Base-by-base conservation (phyloP, 257 asterid genomes). In the Ligustrum vulgare region DNA sequence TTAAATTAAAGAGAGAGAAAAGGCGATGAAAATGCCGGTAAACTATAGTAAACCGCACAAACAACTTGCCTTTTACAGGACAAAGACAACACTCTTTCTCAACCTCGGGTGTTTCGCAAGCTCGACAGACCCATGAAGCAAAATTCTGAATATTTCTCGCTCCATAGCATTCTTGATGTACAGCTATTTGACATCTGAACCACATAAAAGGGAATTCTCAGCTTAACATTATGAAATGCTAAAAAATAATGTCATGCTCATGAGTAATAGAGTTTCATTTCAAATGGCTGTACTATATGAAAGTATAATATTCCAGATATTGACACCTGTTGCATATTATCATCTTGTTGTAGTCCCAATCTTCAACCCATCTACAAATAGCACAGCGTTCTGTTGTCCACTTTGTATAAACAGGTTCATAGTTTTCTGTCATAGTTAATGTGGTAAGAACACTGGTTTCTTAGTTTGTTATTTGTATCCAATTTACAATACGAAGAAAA, bases 381-480 rank as follows among this genome's bases (percentile, higher is more conserved):
- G 99, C 98, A 87, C 99, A 95, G 49, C 96, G 86, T 82, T 95
- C 99, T 39, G 99, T 79, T 15, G 96, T 93, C 98, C 98, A 95
- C 85, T 90, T 93, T 71, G 89, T 90, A 82, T 69, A 80, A 67
- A 95, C 89, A 76, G 97, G 96, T 20, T 86, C 73, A 45, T 90
- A 93, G 72, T 84, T 82, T 88, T 90, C 99, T 95, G 91, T 62
- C 16, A 76, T 70, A 83, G 75, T 31, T 76, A 71, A 37, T 72
- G 32, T 13, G 72, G 78, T 68, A 74, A 82, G 74, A 77, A 49
- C 32, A 58, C 34, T 65, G 47, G 60, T 34, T 34, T 56, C 60
- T 58, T 39, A n/a, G 49, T 56, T 39, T 8, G 65, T 37, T 41
- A 75, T 28, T 68, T 60, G 39, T 23, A 51, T 15, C 51, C 37